These are phyloP conservation scores for Phenoliferia sp. DNA, from an alignment of 1,284 basidiomycete species.

Conservation along the genomic window DNA sequence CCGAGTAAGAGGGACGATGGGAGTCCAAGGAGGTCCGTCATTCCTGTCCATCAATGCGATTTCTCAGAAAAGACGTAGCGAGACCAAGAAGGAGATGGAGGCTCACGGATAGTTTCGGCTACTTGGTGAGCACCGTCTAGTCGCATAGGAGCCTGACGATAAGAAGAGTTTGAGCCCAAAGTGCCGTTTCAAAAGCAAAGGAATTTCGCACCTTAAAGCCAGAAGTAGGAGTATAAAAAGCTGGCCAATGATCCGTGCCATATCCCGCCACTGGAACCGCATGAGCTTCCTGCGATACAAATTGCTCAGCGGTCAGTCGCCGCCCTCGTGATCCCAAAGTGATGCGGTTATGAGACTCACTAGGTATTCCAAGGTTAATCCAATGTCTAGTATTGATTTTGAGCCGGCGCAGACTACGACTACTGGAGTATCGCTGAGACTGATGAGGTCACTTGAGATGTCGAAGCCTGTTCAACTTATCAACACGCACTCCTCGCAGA, in stretches of 20 bases:
- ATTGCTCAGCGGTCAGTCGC: not conserved
- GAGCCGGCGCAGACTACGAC: constrained; percentile 89
- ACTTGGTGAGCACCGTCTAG: constrained; percentile 58
- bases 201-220: constrained; percentile 62
- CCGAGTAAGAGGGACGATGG: constrained; percentile 73
- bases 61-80: not conserved
- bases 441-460: constrained; percentile 82
- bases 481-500: not conserved
- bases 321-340: not conserved
- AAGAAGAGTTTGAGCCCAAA: not conserved
- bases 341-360: no score
- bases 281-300: constrained; percentile 70
- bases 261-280: constrained; percentile 89
- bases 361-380: constrained; percentile 85
- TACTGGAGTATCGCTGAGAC: constrained; percentile 76
- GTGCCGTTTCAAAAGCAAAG: constrained; percentile 3
- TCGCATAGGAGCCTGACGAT: constrained; percentile 32
- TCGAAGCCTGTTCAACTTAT: constrained; percentile 66
- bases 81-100: not conserved
- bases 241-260: constrained; percentile 76
- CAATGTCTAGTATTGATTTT: constrained; percentile 94
- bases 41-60: constrained; percentile 21
- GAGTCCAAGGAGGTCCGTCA: constrained; percentile 54
- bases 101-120: constrained; percentile 65
- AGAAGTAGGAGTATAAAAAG: constrained; percentile 83